Evolutionary conservation across 2,329 filamentous ascomycete genomes (phyloP).

Genomic region (Colletotrichum tabaci): DNA sequence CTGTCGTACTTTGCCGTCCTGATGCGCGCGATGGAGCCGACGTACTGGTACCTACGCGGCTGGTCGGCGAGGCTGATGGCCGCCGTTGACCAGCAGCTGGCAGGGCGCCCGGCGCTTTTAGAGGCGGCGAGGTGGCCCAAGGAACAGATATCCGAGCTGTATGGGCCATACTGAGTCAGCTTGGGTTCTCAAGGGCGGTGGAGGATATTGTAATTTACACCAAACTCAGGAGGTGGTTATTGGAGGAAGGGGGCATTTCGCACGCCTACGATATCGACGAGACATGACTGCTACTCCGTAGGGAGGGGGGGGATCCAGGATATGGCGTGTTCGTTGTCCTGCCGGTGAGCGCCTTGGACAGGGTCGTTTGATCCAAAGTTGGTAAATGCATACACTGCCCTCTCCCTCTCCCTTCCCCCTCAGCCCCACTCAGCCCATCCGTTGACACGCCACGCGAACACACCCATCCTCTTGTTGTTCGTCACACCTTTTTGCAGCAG

Average conservation of each 20-base stretch:
- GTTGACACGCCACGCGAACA: too few species aligned
- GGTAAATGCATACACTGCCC: too few species aligned
- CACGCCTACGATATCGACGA: background rate
- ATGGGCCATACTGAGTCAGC: background rate
- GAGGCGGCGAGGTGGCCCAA: slow-evolving; percentile 32
- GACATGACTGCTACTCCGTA: background rate
- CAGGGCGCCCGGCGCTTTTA: background rate
- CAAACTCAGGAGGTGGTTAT: background rate
- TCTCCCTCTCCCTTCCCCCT: too few species aligned
- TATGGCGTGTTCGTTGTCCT: background rate
- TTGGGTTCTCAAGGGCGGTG: accelerated
- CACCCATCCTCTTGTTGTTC: too few species aligned
- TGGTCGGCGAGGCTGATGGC: slow-evolving; percentile 46
- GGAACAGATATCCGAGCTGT: slow-evolving; percentile 24
- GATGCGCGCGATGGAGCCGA: slow-evolving; percentile 46
- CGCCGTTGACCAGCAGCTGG: slow-evolving; percentile 42
- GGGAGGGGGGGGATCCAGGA: accelerated
- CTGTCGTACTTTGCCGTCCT: slow-evolving; percentile 48
- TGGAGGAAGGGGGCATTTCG: background rate
- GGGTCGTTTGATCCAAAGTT: too few species aligned
- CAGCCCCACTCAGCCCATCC: too few species aligned
- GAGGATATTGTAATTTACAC: too few species aligned
- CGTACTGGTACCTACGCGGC: slow-evolving; percentile 48
- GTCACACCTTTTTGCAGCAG: too few species aligned
- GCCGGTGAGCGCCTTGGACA: too few species aligned